Evolutionary conservation across 2,329 filamentous ascomycete species (phyloP).

Genomic region (Fusarium aywerte): DNA sequence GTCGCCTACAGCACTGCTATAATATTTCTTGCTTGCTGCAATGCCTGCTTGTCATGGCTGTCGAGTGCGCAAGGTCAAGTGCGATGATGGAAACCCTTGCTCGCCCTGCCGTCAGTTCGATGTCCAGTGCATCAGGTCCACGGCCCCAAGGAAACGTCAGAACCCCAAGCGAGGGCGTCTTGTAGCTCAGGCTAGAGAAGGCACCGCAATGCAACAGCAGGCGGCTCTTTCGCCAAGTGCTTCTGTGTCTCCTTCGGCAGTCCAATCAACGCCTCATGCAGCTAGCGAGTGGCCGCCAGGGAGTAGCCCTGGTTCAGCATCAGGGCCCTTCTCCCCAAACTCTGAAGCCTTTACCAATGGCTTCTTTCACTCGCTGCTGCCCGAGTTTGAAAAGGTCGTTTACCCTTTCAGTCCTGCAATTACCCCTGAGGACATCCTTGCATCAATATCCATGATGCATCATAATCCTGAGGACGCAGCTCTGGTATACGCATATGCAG

Average conservation of each 20-base stretch:
- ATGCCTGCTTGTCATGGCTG: slow-evolving; percentile 43
- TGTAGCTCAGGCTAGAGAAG: slow-evolving; percentile 38
- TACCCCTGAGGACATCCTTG: slow-evolving; percentile 32
- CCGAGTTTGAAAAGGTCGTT: slow-evolving; percentile 39
- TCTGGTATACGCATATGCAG: slow-evolving; percentile 38
- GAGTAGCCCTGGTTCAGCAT: slow-evolving; percentile 32
- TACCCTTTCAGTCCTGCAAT: slow-evolving; percentile 40
- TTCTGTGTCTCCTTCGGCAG: slow-evolving; percentile 33
- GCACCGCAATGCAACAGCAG: slow-evolving; percentile 23
- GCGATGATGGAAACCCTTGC: slow-evolving; percentile 42
- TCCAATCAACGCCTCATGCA: slow-evolving; percentile 22
- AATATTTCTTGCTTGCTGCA: neutral
- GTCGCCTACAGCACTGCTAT: neutral
- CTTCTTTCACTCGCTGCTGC: slow-evolving; percentile 33
- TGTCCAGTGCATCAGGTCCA: slow-evolving; percentile 37
- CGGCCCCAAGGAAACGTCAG: slow-evolving; percentile 37
- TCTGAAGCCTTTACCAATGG: slow-evolving; percentile 30
- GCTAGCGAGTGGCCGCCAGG: slow-evolving; percentile 26
- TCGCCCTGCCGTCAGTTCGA: slow-evolving; percentile 37
- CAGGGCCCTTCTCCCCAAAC: slow-evolving; percentile 27
- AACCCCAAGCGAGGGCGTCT: slow-evolving; percentile 37
- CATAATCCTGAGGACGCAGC: slow-evolving; percentile 35
- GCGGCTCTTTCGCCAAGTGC: slow-evolving; percentile 27
- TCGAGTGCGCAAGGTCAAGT: slow-evolving; percentile 44
- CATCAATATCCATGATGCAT: slow-evolving; percentile 37